Evolutionary conservation across 805 yeast genomes (phyloP).

Genomic region (Metschnikowia rubicola): DNA sequence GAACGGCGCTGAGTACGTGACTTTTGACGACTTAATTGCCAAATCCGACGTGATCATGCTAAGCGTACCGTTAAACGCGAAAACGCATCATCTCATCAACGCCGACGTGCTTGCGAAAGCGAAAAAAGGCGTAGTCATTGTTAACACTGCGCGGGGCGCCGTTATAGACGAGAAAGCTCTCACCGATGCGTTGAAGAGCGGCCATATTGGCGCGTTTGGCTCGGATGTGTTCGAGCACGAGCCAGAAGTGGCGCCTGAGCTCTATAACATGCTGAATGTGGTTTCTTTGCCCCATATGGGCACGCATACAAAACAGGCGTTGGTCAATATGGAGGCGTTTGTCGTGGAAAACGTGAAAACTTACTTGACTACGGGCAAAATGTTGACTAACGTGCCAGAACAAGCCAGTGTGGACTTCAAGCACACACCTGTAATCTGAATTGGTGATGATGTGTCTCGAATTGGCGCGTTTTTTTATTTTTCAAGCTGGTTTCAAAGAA

Average conservation of each 20-base stretch:
- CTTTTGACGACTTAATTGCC: conserved; percentile 63
- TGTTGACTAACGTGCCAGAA: conserved; percentile 80
- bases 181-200: conserved; percentile 52
- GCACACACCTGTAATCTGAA: conserved; percentile 14
- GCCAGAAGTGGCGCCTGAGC: conserved; percentile 65
- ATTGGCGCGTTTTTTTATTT: no score
- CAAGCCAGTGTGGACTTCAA: conserved; percentile 35
- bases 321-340: conserved; percentile 74
- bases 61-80: conserved; percentile 70
- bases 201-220: conserved; percentile 66
- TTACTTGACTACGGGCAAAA: conserved; percentile 63
- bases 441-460: background rate
- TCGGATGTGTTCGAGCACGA: conserved; percentile 75
- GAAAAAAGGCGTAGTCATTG: conserved; percentile 75
- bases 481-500: no score
- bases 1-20: conserved; percentile 64
- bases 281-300: conserved; percentile 88
- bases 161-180: conserved; percentile 66
- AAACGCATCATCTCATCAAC: conserved; percentile 69
- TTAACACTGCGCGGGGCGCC: conserved; percentile 89
- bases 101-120: conserved; percentile 57
- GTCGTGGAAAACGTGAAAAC: conserved; percentile 64
- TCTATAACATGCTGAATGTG: conserved; percentile 62
- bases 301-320: conserved; percentile 72
- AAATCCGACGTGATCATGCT: conserved; percentile 69